Conservation (phyloP, 495 filamentous ascomycete species). For the Podospora australis region DNA sequence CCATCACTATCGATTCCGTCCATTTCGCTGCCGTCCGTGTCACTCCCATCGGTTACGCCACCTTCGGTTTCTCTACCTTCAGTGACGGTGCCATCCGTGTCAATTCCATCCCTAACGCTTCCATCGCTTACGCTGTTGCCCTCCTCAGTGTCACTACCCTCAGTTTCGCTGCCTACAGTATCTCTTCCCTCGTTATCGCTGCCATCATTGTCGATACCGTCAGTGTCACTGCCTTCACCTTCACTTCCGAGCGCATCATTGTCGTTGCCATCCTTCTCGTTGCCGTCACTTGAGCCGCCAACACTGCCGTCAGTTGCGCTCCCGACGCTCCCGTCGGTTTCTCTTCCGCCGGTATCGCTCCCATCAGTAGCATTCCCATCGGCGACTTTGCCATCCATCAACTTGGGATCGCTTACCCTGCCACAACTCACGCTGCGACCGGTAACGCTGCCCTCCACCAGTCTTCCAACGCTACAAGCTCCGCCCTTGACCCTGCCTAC, state of each 20-base stretch:
- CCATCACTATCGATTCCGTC: background rate
- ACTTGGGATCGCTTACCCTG: background rate
- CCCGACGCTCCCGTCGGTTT: background rate
- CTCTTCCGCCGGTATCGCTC: background rate
- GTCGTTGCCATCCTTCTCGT: background rate
- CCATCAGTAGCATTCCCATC: background rate
- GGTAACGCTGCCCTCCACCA: background rate
- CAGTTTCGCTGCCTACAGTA: background rate
- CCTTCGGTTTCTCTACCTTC: background rate
- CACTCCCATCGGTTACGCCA: background rate
- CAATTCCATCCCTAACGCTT: background rate
- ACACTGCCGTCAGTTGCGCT: background rate
- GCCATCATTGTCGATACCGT: background rate
- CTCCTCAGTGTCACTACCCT: background rate
- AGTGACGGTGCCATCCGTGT: background rate
- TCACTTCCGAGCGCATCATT: background rate
- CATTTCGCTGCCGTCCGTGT: background rate
- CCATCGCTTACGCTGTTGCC: background rate
- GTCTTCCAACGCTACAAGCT: background rate
- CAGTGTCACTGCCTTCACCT: background rate
- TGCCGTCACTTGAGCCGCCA: background rate
- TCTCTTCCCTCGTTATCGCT: background rate
- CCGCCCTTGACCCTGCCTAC: background rate
- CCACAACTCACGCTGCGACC: background rate
- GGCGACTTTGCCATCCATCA: background rate